phyloP scores from a whole-genome alignment of 495 filamentous ascomycete species.

The Hamigera avellanea region DNA sequence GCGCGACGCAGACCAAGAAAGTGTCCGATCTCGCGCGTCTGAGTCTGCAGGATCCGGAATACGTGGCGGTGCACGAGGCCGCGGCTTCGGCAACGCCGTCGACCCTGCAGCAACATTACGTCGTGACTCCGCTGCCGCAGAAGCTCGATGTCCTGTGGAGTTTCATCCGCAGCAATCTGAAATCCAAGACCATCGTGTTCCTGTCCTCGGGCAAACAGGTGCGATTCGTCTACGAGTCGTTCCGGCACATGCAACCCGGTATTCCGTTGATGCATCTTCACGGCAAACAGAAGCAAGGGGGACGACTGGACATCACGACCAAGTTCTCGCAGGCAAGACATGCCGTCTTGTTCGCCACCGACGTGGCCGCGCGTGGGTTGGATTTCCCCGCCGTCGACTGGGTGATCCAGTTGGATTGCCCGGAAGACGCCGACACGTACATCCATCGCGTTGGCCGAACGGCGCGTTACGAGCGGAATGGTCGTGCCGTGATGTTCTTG shows the following conservation, averaged over 20 bases:
- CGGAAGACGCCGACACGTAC: constrained; percentile 93
- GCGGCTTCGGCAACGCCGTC: constrained; percentile 72
- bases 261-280: constrained; percentile 92
- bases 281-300: constrained; percentile 84
- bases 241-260: constrained; percentile 89
- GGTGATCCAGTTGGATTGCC: constrained; percentile 92
- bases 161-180: constrained; percentile 81
- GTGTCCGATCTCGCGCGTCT: constrained; percentile 85
- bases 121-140: constrained; percentile 67
- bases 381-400: constrained; percentile 97
- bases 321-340: constrained; percentile 68
- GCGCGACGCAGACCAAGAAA: constrained; percentile 89
- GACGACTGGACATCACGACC: constrained; percentile 72
- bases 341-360: constrained; percentile 86
- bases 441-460: constrained; percentile 95
- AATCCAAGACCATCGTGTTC: constrained; percentile 89
- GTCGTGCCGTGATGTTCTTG: constrained; percentile 81
- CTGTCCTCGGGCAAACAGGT: constrained; percentile 93
- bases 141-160: constrained; percentile 89
- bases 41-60: constrained; percentile 83
- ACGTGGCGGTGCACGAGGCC: constrained; percentile 83
- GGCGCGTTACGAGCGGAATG: constrained; percentile 80
- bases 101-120: constrained; percentile 82
- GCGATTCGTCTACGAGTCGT: constrained; percentile 84
- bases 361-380: constrained; percentile 84